Evolutionary conservation across 148 eudicot genomes (phyloP), one percentile per base, ranked within the genome.

Genomic region (Camellia japonica): DNA sequence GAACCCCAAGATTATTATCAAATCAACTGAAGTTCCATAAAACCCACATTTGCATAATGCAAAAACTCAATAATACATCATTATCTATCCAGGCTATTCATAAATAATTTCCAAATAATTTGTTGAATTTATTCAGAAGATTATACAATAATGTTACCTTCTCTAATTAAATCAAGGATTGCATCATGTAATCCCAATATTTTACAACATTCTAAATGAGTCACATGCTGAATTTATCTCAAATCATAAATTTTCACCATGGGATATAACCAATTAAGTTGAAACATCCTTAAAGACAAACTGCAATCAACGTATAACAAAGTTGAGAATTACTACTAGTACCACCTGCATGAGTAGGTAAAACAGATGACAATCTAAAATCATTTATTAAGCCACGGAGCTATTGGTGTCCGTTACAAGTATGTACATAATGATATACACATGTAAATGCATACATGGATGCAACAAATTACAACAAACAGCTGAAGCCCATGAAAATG

Each of bases 401-500:
- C 19, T 43, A 8, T 44, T 6, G 14, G 20, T 15, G 5, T 30
- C 9, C 41, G 12, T 10, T 66, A 66, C 15, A 13, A 14, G 51
- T 44, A 68, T 68, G 20, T 44, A 68, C 18, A 15, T 6, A 68
- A 68, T 0, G 19, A 43, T 18, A 68, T 13, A 11, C 51, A 68
- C 42, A 6, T 4, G 1, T 7, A n/a, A 7, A 19, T 6, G 19
- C 66, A 23, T 19, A 16, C 62, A 43, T 15, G 16, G 7, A 43
- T n/a, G 18, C 18, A 68, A 23, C 16, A 72, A 52, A 72, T 19
- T 19, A 10, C 38, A 10, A 58, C 23, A 16, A 73, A 52, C 51
- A 76, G 42, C 44, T 77, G 47, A 65, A 77, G 13, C 46, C 68
- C 16, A n/a, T 51, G 42, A 52, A 72, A 52, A 73, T 73, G 47